phyloP scores from a whole-genome alignment of 805 yeast genomes.

The Teunomyces kruisii region DNA sequence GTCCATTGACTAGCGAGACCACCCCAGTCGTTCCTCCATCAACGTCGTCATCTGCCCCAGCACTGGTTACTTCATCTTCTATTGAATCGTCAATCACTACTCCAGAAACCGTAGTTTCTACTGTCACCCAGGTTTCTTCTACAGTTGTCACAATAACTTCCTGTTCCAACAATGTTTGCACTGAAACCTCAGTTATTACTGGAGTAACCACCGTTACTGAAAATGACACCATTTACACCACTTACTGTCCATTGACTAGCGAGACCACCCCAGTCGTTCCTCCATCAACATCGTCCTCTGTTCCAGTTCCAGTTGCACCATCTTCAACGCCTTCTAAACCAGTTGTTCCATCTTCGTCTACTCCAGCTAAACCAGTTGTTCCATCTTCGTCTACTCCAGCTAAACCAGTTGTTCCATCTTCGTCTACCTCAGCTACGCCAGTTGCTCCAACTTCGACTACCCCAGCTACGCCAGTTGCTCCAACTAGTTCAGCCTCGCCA shows the following conservation, averaged over 20 bases:
- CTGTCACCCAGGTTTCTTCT: constrained; percentile 18
- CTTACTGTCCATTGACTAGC: constrained; percentile 5
- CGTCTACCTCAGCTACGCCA: neutral
- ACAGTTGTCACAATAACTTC: constrained; percentile 2
- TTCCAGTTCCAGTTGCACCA: neutral
- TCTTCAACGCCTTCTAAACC: neutral
- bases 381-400: too few relatives aligned
- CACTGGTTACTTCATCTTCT: neutral
- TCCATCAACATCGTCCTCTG: too few relatives aligned
- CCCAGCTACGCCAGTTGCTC: neutral
- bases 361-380: too few relatives aligned
- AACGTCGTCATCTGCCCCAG: neutral
- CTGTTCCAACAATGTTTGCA: constrained; percentile 25
- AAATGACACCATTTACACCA: constrained; percentile 10
- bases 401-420: neutral
- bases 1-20: constrained; percentile 1
- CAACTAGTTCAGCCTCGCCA: neutral
- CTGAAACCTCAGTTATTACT: constrained; percentile 22
- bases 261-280: constrained; percentile 1
- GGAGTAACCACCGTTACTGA: constrained; percentile 38
- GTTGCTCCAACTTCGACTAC: neutral
- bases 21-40: constrained; percentile 2
- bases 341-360: too few relatives aligned
- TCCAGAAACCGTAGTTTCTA: constrained; percentile 7
- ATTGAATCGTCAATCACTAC: neutral